These are phyloP conservation scores for Litchi chinensis DNA, from an alignment of 345 rosid genomes.

Conservation along the genomic window DNA sequence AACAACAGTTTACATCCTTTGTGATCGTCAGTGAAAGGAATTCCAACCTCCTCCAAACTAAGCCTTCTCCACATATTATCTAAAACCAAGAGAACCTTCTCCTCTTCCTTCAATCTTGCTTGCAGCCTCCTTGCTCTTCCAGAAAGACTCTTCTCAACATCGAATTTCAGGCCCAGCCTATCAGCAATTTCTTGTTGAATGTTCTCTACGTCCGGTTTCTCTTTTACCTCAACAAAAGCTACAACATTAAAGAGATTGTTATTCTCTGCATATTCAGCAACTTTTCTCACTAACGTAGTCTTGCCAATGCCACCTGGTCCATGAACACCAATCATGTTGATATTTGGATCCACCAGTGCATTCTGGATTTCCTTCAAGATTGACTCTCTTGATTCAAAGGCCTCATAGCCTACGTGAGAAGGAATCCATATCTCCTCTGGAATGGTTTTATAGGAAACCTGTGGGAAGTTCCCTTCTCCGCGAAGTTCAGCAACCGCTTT, in stretches of 20 bases:
- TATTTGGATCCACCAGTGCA: not conserved
- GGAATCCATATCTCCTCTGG: not conserved
- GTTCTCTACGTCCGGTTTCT: slow-evolving; percentile 7
- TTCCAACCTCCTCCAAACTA: slow-evolving; percentile 30
- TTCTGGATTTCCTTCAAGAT: not conserved
- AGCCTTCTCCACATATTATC: slow-evolving; percentile 33
- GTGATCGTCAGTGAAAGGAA: slow-evolving; percentile 23
- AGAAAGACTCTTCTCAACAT: not conserved
- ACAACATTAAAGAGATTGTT: slow-evolving; percentile 9
- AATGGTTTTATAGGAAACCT: not conserved
- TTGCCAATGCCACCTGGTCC: not conserved
- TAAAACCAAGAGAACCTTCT: slow-evolving; percentile 28
- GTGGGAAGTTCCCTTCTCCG: too few relatives aligned
- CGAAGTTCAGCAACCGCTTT: too few relatives aligned
- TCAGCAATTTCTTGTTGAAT: slow-evolving; percentile 26
- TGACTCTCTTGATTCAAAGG: slow-evolving; percentile 24
- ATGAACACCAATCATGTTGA: slow-evolving; percentile 21
- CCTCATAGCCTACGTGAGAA: not conserved
- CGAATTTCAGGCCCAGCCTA: not conserved
- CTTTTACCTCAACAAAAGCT: slow-evolving; percentile 10
- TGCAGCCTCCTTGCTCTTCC: not conserved
- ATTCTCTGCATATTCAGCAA: not conserved
- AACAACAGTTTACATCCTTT: slow-evolving; percentile 32
- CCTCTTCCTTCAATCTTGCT: slow-evolving; percentile 11
- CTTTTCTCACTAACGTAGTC: slow-evolving; percentile 13